Evolutionary conservation across 163 green algal species (phyloP), one percentile per base, ranked within the genome.

Genomic region (Dunaliella salina): DNA sequence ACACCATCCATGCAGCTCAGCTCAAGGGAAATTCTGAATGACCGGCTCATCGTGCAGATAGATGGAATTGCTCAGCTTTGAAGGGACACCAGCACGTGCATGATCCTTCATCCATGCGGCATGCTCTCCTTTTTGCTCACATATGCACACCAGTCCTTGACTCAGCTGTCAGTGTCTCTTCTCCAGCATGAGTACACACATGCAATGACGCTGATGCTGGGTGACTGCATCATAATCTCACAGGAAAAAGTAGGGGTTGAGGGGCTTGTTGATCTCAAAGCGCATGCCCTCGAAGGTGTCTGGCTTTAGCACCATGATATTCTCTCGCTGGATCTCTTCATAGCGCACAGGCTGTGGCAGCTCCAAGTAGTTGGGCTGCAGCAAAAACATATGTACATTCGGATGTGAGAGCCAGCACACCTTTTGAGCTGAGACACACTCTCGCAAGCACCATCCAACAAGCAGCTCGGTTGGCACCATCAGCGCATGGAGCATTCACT

Each of bases 201-300:
- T 50, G 40, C 40, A 50, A 50, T 50, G 40, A 8, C 8, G 40
- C 40, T 8, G 3, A 3, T 50, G 40, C 40, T 50, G 40, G 40
- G 40, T 50, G 3, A 50, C 40, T 50, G 4, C 40, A 50, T 8
- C 40, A 50, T 8, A 50, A 50, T 50, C 63, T 75, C 24, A 75
- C 29, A 99, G 89, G 57, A 96, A 96, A 88, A 99, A 99, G 87
- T 99, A 97, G 86, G 96, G 94, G 91, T 99, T 99, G 34, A 99
- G 90, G 11, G 97, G 96, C 89, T 98, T 98, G 79, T 93, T 98
- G 87, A 99, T 95, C 86, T 99, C 97, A 84, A 99, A 99, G 1
- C 96, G 92, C 80, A 98, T 87, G 50, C 97, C 97, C 90, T 99
- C 97, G 86, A 99, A 99, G 13, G 95, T 84, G 63, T 99, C 97